A percentile compares a stretch with the other conserved stretches of the same genome.
These are phyloP conservation scores for Sclerotinia spermophila DNA, from an alignment of 2,329 filamentous ascomycete species.

Conservation along the genomic window DNA sequence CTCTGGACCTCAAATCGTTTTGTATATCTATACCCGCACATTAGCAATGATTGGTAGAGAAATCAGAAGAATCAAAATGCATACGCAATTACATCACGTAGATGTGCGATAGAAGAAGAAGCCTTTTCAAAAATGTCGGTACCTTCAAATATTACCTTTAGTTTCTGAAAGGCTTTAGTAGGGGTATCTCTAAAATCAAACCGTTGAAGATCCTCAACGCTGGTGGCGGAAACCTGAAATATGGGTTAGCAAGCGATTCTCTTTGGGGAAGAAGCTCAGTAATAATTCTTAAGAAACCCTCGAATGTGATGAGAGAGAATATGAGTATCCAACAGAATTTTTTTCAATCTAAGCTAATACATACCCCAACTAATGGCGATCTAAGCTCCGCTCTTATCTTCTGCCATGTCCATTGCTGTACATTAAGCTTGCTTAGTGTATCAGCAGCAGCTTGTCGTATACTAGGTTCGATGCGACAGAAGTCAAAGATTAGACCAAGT, in stretches of 20 bases:
- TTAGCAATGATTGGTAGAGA: not conserved
- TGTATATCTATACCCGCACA: slow-evolving; percentile 50
- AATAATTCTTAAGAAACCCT: not conserved
- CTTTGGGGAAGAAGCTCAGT: not conserved
- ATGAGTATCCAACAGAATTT: not conserved
- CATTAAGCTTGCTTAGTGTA: slow-evolving; percentile 80
- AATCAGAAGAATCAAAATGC: not conserved
- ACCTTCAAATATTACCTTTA: slow-evolving; percentile 59
- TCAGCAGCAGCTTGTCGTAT: slow-evolving; percentile 74
- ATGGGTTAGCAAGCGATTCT: not conserved
- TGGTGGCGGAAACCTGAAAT: slow-evolving; percentile 62
- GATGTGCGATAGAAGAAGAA: slow-evolving; percentile 71
- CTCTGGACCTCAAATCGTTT: slow-evolving; percentile 70
- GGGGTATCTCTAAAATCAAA: slow-evolving; percentile 79
- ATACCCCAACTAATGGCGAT: slow-evolving; percentile 71
- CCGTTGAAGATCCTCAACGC: slow-evolving; percentile 80
- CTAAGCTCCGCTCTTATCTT: slow-evolving; percentile 80
- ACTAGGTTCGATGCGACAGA: slow-evolving; percentile 70
- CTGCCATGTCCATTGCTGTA: slow-evolving; percentile 74
- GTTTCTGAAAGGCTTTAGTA: slow-evolving; percentile 53
- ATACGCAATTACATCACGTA: slow-evolving; percentile 67
- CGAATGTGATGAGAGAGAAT: not conserved
- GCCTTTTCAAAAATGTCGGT: slow-evolving; percentile 69
- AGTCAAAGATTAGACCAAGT: slow-evolving; percentile 83
- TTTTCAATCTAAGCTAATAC: not conserved